These are phyloP conservation scores for Pleomassaria siparia DNA, from an alignment of 2,329 filamentous ascomycete genomes.

Conservation along the genomic window DNA sequence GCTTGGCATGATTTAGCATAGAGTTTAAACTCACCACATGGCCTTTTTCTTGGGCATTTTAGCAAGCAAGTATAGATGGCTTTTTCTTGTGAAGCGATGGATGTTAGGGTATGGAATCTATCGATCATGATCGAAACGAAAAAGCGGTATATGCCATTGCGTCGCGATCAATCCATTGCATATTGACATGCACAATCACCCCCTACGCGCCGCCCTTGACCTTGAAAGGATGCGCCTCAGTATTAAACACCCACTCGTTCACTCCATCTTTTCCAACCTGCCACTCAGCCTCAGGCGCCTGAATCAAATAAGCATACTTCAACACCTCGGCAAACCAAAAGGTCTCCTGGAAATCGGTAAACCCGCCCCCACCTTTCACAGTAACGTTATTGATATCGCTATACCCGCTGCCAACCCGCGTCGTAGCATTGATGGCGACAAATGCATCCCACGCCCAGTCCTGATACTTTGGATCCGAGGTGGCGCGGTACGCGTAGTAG, in stretches of 20 bases:
- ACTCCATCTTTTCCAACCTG: conserved; percentile 53
- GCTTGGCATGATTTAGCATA: not conserved
- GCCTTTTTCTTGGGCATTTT: too few relatives aligned
- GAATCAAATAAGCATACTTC: conserved; percentile 80
- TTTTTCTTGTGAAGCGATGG: too few relatives aligned
- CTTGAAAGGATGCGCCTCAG: conserved; percentile 64
- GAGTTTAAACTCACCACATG: too few relatives aligned
- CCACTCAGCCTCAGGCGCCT: conserved; percentile 62
- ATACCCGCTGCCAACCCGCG: conserved; percentile 67
- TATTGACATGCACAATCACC: not conserved
- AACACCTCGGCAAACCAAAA: conserved; percentile 87
- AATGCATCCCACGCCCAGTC: conserved; percentile 85
- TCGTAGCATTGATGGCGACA: conserved; percentile 64
- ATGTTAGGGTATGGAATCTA: too few relatives aligned
- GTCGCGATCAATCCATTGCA: too few relatives aligned
- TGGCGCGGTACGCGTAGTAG: conserved; percentile 85
- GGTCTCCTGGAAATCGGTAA: conserved; percentile 75
- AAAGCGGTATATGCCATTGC: too few relatives aligned
- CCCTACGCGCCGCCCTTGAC: conserved; percentile 31
- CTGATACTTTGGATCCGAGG: conserved; percentile 73
- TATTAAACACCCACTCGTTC: conserved; percentile 63
- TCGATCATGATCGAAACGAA: too few relatives aligned
- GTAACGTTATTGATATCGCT: conserved; percentile 69
- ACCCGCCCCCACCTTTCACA: conserved; percentile 59
- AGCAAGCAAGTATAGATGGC: too few relatives aligned